Conservation (phyloP, 345 rosid genomes). For the Salix caprea region DNA sequence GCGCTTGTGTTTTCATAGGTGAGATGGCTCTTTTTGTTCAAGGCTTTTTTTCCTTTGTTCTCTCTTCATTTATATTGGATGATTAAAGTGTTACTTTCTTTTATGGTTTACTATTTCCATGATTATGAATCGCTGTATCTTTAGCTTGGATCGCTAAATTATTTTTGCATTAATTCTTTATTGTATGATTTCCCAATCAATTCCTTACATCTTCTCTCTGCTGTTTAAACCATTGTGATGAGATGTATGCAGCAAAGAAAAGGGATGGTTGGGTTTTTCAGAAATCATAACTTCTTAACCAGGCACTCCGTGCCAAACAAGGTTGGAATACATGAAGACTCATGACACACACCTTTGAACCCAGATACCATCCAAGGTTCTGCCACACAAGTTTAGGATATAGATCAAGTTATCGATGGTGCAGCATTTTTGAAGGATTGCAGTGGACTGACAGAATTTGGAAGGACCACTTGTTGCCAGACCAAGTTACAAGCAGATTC, state of each 20-base stretch:
- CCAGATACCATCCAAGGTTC: not conserved
- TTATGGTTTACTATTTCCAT: not conserved
- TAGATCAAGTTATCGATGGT: not conserved
- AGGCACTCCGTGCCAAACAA: not conserved
- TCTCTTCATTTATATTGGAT: not conserved
- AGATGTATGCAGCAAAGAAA: not conserved
- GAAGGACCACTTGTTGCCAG: too few species aligned
- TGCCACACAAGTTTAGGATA: not conserved
- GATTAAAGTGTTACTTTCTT: not conserved
- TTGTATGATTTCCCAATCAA: not conserved
- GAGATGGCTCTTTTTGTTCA: not conserved
- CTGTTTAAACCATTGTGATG: not conserved
- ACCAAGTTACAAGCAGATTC: too few species aligned
- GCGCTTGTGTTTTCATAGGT: not conserved
- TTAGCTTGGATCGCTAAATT: not conserved
- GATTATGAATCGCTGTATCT: not conserved
- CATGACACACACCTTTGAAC: not conserved
- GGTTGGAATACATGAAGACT: not conserved
- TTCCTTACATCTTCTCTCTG: not conserved
- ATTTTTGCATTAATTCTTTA: not conserved
- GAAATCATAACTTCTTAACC: not conserved
- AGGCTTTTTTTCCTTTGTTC: not conserved
- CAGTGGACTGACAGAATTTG: not conserved
- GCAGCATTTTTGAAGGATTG: not conserved
- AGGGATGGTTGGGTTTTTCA: not conserved